Percentiles rank a stretch among this genome's conserved stretches.
phyloP scores from a whole-genome alignment of 176 grass and related monocot genomes.

The Triticum timopheevii region DNA sequence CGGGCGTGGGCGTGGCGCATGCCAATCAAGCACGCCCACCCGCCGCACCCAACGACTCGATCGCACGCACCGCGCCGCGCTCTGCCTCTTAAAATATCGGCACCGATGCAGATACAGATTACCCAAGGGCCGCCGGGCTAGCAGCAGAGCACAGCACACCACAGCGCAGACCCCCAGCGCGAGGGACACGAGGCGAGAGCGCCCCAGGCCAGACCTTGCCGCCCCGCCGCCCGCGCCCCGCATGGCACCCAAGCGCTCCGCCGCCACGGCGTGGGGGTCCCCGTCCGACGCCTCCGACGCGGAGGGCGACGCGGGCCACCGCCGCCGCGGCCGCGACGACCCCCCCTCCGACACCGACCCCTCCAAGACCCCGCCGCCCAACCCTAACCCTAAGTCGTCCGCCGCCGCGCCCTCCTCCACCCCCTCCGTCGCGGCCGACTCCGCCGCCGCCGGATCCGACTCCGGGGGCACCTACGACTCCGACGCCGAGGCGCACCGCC shows the following conservation, averaged over 20 bases:
- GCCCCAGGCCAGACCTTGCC: background rate
- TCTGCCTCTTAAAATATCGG: conserved; percentile 2
- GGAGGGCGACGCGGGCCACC: conserved; percentile 11
- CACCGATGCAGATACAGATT: background rate
- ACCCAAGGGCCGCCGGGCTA: conserved; percentile 13
- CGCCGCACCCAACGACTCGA: background rate
- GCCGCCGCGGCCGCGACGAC: background rate
- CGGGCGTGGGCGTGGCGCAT: background rate
- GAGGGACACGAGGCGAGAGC: background rate
- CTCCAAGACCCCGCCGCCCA: conserved; percentile 45
- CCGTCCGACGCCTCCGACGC: conserved; percentile 44
- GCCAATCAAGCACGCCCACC: conserved; percentile 20
- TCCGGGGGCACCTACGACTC: conserved; percentile 34
- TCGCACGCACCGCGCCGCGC: background rate
- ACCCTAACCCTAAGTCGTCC: conserved; percentile 36
- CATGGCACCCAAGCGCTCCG: conserved; percentile 65
- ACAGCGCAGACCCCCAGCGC: background rate
- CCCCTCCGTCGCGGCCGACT: background rate
- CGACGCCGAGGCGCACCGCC: conserved; percentile 18
- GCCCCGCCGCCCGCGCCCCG: background rate
- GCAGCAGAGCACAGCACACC: background rate
- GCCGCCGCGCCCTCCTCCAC: background rate
- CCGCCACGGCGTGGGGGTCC: conserved; percentile 29
- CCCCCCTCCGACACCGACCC: conserved; percentile 29
- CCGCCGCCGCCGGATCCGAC: conserved; percentile 41